These are phyloP conservation scores for Umbelopsis vinacea DNA, from an alignment of 192 early-diverging fungal species.

Conservation along the genomic window DNA sequence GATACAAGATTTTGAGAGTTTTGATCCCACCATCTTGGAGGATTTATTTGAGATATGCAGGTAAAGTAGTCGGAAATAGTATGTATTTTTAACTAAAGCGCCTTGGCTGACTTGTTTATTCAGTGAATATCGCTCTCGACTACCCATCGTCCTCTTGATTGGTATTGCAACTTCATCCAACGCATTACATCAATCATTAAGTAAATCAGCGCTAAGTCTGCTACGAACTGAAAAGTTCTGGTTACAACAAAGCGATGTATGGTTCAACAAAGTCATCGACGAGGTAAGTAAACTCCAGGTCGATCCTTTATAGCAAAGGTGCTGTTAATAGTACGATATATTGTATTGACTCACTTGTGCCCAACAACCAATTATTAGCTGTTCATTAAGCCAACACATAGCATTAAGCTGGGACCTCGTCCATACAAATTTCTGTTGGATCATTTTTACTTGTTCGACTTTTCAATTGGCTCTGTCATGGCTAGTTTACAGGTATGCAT, in stretches of 20 bases:
- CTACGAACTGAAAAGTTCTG: slow-evolving; percentile 82
- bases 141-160: slow-evolving; percentile 83
- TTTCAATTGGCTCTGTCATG: slow-evolving; percentile 78
- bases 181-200: slow-evolving; percentile 77
- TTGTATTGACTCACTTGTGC: background rate
- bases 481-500: slow-evolving; percentile 52
- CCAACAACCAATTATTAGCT: slow-evolving; percentile 35
- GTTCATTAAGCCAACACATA: slow-evolving; percentile 56
- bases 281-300: too few species aligned
- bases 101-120: background rate
- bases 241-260: slow-evolving; percentile 73
- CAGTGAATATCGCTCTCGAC: slow-evolving; percentile 67
- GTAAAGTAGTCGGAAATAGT: slow-evolving; percentile 34
- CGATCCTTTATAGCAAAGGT: slow-evolving; percentile 4
- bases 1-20: slow-evolving; percentile 88
- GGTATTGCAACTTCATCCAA: slow-evolving; percentile 90
- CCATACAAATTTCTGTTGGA: slow-evolving; percentile 80
- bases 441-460: slow-evolving; percentile 78
- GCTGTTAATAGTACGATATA: slow-evolving; percentile 30
- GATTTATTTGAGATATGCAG: slow-evolving; percentile 76
- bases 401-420: slow-evolving; percentile 67
- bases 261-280: slow-evolving; percentile 70
- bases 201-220: slow-evolving; percentile 70
- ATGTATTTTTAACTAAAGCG: background rate
- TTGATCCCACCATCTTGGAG: slow-evolving; percentile 70